These are phyloP conservation scores for Cytospora piceicola DNA, from an alignment of 2,329 filamentous ascomycete genomes.

Conservation along the genomic window DNA sequence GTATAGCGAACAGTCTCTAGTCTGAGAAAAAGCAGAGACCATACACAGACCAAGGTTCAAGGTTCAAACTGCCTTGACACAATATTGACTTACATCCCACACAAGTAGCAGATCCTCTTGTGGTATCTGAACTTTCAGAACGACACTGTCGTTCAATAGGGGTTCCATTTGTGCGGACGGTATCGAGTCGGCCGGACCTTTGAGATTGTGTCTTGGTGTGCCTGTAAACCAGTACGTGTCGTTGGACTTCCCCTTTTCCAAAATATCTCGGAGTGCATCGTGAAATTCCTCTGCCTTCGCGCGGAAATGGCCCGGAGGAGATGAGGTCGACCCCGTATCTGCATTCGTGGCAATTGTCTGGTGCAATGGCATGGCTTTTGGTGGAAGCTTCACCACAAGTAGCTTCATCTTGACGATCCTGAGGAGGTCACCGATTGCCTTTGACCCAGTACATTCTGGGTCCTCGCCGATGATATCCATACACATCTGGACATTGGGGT, in stretches of 20 bases:
- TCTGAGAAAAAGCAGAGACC: background rate
- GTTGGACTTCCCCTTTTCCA: background rate
- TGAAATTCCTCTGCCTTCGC: background rate
- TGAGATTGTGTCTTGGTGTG: background rate
- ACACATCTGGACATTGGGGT: background rate
- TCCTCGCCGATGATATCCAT: constrained; percentile 1
- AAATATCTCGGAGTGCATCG: background rate
- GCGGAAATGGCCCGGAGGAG: background rate
- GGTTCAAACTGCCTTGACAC: too few relatives aligned
- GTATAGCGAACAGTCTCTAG: background rate
- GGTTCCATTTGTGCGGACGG: background rate
- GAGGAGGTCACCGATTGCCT: constrained; percentile 6
- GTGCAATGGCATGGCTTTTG: background rate
- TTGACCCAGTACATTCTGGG: background rate
- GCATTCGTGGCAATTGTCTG: background rate
- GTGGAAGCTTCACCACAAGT: constrained; percentile 4
- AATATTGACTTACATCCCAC: background rate
- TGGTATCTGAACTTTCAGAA: background rate
- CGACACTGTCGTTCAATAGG: background rate
- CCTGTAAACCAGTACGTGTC: constrained; percentile 7
- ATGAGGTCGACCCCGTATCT: background rate
- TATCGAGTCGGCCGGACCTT: background rate
- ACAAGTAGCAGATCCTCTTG: background rate
- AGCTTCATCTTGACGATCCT: background rate
- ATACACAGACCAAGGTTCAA: background rate